phyloP scores from a whole-genome alignment of 768 basidiomycete species.

The Tylopilus balloui region DNA sequence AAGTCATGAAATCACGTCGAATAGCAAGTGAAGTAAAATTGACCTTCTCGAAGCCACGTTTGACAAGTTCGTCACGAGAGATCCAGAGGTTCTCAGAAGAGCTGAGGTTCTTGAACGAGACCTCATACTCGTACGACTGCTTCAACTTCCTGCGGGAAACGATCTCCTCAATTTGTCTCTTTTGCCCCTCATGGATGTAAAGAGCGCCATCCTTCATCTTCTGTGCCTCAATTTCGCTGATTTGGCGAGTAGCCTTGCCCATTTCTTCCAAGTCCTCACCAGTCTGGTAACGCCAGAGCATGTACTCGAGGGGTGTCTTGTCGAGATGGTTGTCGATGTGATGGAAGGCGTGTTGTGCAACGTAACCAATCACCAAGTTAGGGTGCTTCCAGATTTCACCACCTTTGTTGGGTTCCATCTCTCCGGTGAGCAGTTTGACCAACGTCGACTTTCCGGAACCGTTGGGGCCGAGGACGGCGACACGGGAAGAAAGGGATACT shows the following conservation, averaged over 20 bases:
- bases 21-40: slow-evolving; percentile 10
- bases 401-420: slow-evolving; percentile 93
- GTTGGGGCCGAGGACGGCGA: slow-evolving; percentile 97
- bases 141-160: slow-evolving; percentile 92
- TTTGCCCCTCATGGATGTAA: slow-evolving; percentile 88
- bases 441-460: slow-evolving; percentile 98
- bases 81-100: slow-evolving; percentile 99
- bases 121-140: slow-evolving; percentile 98
- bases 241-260: slow-evolving; percentile 84
- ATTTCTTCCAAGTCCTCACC: slow-evolving; percentile 98
- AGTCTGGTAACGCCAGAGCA: slow-evolving; percentile 99
- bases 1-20: neutral
- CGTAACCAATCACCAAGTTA: slow-evolving; percentile 98
- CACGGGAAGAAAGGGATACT: slow-evolving; percentile 97
- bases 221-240: slow-evolving; percentile 80
- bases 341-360: slow-evolving; percentile 99
- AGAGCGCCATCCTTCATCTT: slow-evolving; percentile 96
- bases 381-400: slow-evolving; percentile 99
- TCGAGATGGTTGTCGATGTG: slow-evolving; percentile 98
- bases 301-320: slow-evolving; percentile 98
- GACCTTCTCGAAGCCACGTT: slow-evolving; percentile 96
- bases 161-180: slow-evolving; percentile 93
- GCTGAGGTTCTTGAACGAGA: slow-evolving; percentile 89
- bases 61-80: slow-evolving; percentile 93
- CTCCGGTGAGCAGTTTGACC: slow-evolving; percentile 94